These are phyloP conservation scores for Cytospora paraplurivora DNA, from an alignment of 2,329 filamentous ascomycete species.

Conservation along the genomic window DNA sequence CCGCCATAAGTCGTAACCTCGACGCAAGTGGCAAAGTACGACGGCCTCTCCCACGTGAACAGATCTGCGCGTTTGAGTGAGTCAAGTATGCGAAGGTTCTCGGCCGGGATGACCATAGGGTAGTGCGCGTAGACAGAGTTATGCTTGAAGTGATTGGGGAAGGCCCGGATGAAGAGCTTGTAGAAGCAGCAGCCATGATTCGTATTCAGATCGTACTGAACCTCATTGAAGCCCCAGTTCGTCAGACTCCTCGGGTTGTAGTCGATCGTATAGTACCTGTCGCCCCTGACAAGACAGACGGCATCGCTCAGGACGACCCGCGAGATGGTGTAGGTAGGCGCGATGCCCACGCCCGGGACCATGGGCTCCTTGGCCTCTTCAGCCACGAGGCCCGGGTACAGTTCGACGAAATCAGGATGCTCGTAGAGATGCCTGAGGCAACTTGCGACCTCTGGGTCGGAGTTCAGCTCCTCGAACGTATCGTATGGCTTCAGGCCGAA, in stretches of 20 bases:
- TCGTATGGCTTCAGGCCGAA: slow-evolving; percentile 76
- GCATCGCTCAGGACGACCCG: slow-evolving; percentile 77
- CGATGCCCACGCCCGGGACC: slow-evolving; percentile 73
- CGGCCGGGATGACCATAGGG: slow-evolving; percentile 69
- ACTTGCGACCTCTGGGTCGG: slow-evolving; percentile 69
- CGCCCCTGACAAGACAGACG: slow-evolving; percentile 75
- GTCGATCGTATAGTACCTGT: slow-evolving; percentile 78
- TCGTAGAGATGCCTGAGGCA: slow-evolving; percentile 70
- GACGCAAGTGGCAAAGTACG: slow-evolving; percentile 50
- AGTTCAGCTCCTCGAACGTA: slow-evolving; percentile 82
- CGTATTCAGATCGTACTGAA: slow-evolving; percentile 68
- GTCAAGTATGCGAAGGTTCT: slow-evolving; percentile 72
- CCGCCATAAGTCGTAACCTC: slow-evolving; percentile 63
- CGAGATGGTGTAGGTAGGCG: slow-evolving; percentile 75
- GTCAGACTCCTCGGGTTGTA: slow-evolving; percentile 74
- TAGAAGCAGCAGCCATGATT: slow-evolving; percentile 85
- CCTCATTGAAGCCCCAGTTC: slow-evolving; percentile 81
- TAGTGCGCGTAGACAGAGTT: slow-evolving; percentile 84
- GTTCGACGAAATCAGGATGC: slow-evolving; percentile 76
- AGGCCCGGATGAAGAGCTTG: slow-evolving; percentile 78
- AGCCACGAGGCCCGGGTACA: slow-evolving; percentile 77
- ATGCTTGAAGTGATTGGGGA: slow-evolving; percentile 75
- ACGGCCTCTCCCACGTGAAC: slow-evolving; percentile 70
- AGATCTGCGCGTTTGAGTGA: slow-evolving; percentile 66
- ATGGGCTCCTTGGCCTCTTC: slow-evolving; percentile 76